These are phyloP conservation scores for Coemansia sp. DNA, from an alignment of 192 early-diverging fungal genomes.

Conservation along the genomic window DNA sequence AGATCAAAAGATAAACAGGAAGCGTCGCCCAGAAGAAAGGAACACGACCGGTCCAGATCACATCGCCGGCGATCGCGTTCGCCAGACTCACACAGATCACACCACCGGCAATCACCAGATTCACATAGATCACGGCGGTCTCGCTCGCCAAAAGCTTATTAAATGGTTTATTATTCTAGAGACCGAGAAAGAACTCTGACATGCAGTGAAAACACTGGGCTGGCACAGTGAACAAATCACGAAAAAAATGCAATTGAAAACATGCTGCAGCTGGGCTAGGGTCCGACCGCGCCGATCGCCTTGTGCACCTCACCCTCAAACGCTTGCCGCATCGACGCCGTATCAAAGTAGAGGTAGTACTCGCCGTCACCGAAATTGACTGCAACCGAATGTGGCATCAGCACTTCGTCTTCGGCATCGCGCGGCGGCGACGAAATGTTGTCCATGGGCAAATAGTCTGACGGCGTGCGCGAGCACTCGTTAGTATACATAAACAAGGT, in stretches of 20 bases:
- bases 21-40: background rate
- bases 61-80: slow-evolving; percentile 1
- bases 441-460: slow-evolving; percentile 25
- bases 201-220: background rate
- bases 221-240: slow-evolving; percentile 4
- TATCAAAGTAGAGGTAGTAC: slow-evolving; percentile 47
- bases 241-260: background rate
- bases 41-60: slow-evolving; percentile 2
- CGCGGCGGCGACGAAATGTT: slow-evolving; percentile 26
- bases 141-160: background rate
- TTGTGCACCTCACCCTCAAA: slow-evolving; percentile 31
- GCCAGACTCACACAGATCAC: background rate
- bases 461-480: slow-evolving; percentile 45
- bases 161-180: background rate
- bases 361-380: slow-evolving; percentile 43
- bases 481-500: slow-evolving; percentile 49
- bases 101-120: background rate
- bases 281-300: slow-evolving; percentile 8
- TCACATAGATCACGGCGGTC: background rate
- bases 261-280: background rate
- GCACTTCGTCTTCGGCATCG: slow-evolving; percentile 38
- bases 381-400: slow-evolving; percentile 44
- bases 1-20: background rate
- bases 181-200: background rate
- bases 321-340: slow-evolving; percentile 24